Conservation (phyloP, 2,329 filamentous ascomycete species). For the Fusarium concolor region DNA sequence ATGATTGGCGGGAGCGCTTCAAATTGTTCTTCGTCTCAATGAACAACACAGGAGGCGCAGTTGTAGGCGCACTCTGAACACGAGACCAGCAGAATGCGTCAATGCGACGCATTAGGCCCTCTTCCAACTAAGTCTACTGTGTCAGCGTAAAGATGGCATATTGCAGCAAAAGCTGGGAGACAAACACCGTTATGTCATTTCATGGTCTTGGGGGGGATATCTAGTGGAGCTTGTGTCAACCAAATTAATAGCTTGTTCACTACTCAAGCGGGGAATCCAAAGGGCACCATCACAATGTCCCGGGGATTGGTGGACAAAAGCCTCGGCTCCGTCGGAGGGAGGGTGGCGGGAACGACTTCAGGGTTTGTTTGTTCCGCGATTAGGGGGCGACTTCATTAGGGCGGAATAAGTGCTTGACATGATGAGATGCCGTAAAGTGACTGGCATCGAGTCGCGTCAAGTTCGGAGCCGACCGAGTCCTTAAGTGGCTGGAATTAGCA, state of each 20-base stretch:
- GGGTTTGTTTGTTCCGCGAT: slow-evolving; percentile 44
- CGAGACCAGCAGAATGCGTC: slow-evolving; percentile 28
- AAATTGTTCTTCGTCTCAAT: slow-evolving; percentile 34
- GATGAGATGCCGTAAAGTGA: slow-evolving; percentile 40
- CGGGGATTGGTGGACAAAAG: slow-evolving; percentile 41
- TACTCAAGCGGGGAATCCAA: slow-evolving; percentile 39
- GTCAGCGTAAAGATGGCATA: not conserved
- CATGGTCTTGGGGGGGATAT: slow-evolving; percentile 32
- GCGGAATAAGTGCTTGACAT: slow-evolving; percentile 44
- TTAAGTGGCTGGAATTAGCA: slow-evolving; percentile 16
- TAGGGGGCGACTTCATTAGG: slow-evolving; percentile 43
- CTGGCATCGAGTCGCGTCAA: slow-evolving; percentile 22
- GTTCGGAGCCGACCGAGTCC: slow-evolving; percentile 35
- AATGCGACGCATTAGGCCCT: not conserved
- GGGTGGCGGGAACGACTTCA: slow-evolving; percentile 46
- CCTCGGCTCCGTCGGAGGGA: slow-evolving; percentile 47
- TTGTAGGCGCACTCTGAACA: slow-evolving; percentile 28
- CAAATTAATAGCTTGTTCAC: slow-evolving; percentile 35
- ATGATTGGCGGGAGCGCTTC: slow-evolving; percentile 41
- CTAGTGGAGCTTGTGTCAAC: slow-evolving; percentile 35
- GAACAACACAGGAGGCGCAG: slow-evolving; percentile 13
- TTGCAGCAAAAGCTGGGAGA: slow-evolving; percentile 13
- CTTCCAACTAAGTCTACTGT: not conserved
- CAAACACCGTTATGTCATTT: slow-evolving; percentile 36
- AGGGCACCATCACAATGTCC: slow-evolving; percentile 27